These are phyloP conservation scores for Emergomyces africanus DNA, from an alignment of 2,329 filamentous ascomycete species.

Conservation along the genomic window DNA sequence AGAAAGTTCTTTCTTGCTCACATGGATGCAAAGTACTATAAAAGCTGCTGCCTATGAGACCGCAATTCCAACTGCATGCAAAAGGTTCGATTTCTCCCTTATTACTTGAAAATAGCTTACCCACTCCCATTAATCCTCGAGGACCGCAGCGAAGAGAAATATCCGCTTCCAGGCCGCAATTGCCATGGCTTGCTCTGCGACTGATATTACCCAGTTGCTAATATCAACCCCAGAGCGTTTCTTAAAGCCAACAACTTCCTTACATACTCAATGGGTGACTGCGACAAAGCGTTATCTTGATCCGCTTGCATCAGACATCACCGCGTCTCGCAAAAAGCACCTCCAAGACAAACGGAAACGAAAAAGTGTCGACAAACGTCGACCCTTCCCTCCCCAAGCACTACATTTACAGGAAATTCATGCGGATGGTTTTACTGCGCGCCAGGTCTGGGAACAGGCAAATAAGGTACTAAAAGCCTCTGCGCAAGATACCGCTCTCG, in stretches of 20 bases:
- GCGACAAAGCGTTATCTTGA: slow-evolving; percentile 74
- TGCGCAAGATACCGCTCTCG: slow-evolving; percentile 39
- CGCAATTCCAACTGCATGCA: background rate
- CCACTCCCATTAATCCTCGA: background rate
- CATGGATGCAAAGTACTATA: background rate
- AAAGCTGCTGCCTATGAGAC: background rate
- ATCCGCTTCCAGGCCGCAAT: background rate
- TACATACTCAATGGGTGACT: slow-evolving; percentile 57
- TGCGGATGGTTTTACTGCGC: slow-evolving; percentile 71
- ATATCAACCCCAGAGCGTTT: slow-evolving; percentile 49
- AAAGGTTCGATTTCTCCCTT: background rate
- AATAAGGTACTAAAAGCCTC: slow-evolving; percentile 64
- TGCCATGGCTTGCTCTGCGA: background rate
- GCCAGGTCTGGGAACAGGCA: slow-evolving; percentile 91
- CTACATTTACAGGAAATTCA: slow-evolving; percentile 75
- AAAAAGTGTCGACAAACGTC: slow-evolving; percentile 49
- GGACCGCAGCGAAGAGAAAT: background rate
- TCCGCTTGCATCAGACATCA: slow-evolving; percentile 59
- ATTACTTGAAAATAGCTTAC: background rate
- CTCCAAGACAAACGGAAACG: slow-evolving; percentile 61
- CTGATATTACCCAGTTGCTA: slow-evolving; percentile 1
- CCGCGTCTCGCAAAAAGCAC: slow-evolving; percentile 58
- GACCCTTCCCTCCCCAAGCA: slow-evolving; percentile 11
- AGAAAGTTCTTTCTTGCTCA: background rate
- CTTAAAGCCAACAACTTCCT: slow-evolving; percentile 54